Evolutionary conservation across 139 green algal genomes (phyloP).

Genomic region (Bryopsis sp.): DNA sequence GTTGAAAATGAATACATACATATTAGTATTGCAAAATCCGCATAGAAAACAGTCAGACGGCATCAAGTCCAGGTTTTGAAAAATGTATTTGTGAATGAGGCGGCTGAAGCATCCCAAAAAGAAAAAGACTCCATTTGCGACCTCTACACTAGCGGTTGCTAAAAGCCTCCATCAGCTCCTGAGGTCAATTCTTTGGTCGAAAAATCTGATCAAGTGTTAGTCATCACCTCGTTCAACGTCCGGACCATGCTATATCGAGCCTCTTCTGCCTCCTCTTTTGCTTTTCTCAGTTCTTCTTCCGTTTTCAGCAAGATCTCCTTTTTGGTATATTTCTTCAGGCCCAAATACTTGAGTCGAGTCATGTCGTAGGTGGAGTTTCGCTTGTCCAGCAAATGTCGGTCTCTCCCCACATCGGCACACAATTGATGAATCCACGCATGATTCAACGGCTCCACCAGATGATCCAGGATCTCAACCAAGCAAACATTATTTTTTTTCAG

Average conservation of each 20-base stretch:
- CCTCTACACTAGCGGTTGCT: not conserved
- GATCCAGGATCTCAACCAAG: slow-evolving; percentile 9
- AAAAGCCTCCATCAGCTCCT: not conserved
- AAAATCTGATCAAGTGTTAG: too few relatives aligned
- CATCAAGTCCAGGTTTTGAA: too few relatives aligned
- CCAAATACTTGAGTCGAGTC: slow-evolving; percentile 37
- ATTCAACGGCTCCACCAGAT: slow-evolving; percentile 18
- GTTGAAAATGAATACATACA: too few relatives aligned
- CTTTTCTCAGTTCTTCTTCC: slow-evolving; percentile 26
- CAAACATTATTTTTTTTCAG: too few relatives aligned
- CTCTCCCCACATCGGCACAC: slow-evolving; percentile 25
- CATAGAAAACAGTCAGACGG: too few relatives aligned
- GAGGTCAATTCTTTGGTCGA: not conserved
- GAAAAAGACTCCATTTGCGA: not conserved
- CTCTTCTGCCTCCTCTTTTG: slow-evolving; percentile 39
- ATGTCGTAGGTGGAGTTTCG: slow-evolving; percentile 35
- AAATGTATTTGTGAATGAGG: too few relatives aligned
- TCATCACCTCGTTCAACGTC: slow-evolving; percentile 35
- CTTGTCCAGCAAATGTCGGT: slow-evolving; percentile 26
- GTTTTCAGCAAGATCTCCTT: slow-evolving; percentile 26
- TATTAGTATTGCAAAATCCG: too few relatives aligned
- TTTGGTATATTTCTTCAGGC: slow-evolving; percentile 36
- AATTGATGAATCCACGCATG: slow-evolving; percentile 21
- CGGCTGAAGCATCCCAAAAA: too few relatives aligned
- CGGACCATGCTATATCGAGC: slow-evolving; percentile 45